Evolutionary conservation across 257 asterid species (phyloP), one percentile per base, ranked within the genome.

Genomic region (Marsdenia floribunda): DNA sequence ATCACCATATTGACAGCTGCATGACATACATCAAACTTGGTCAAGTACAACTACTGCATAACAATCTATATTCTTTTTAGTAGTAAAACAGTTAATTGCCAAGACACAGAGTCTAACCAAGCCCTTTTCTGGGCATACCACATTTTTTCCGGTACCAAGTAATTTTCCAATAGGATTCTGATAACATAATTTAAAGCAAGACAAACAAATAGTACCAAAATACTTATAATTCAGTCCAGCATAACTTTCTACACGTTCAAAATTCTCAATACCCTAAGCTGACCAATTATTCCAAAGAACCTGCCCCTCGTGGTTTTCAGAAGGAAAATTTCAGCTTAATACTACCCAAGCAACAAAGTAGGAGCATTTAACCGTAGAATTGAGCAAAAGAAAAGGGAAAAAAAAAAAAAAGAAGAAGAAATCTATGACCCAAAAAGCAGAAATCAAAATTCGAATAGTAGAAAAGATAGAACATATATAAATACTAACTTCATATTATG

Each of bases 1-100:
- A 4, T 85, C 90, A 24, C 98, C 97, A 87, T 76, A 89, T 61
- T 63, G 87, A 76, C 97, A 92, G 82, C 99, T 94, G 87, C 70
- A 79, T 70, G 75, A 86, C 81, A 82, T 63, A 19, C 76, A 72
- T 66, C 47, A 79, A 40, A 68, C 47, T 22, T 64, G 70, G 47
- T 16, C 72, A 68, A 68, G 19, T 44, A 13, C 10, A 52, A 64
- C 1, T 5, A 33, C 6, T 42, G 54, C 22, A 33, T 33, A 63
- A 14, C n/a, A 63, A 14, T 61, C n/a, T 63, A 29, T 15, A 29
- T 33, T 11, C 44, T 4, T 29, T 60, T 33, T 29, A 33, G 44
- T 13, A 13, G 19, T 63, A 33, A 15, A 63, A 24, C 18, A 12
- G 11, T 4, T 13, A 60, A 24, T 60, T 60, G 0, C 67, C 67